These are phyloP conservation scores for Candida easanensis DNA, from an alignment of 805 yeast genomes.

Conservation along the genomic window DNA sequence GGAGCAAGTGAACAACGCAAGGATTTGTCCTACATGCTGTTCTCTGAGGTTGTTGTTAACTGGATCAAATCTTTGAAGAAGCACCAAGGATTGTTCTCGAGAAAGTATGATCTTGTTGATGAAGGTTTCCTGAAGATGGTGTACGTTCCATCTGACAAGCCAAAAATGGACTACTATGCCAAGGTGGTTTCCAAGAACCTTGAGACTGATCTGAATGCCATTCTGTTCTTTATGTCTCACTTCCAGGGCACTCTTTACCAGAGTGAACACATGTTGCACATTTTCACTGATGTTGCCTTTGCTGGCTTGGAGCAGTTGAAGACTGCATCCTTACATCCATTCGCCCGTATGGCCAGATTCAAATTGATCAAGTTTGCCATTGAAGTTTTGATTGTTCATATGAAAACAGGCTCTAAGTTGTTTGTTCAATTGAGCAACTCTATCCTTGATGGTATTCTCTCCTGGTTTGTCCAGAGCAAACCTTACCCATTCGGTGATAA, in stretches of 20 bases:
- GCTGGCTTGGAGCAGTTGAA: slow-evolving; percentile 50
- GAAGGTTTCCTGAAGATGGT: slow-evolving; percentile 79
- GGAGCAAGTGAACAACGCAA: slow-evolving; percentile 33
- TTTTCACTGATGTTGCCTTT: slow-evolving; percentile 60
- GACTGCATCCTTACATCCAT: slow-evolving; percentile 78
- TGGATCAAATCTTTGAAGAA: slow-evolving; percentile 67
- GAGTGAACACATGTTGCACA: slow-evolving; percentile 63
- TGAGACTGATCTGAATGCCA: slow-evolving; percentile 68
- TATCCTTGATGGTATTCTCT: slow-evolving; percentile 63
- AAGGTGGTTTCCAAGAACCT: slow-evolving; percentile 43
- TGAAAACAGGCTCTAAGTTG: slow-evolving; percentile 45
- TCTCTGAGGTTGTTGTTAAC: slow-evolving; percentile 64
- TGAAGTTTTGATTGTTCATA: slow-evolving; percentile 58
- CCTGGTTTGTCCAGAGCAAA: slow-evolving; percentile 70
- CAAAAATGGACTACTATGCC: slow-evolving; percentile 51
- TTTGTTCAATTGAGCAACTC: slow-evolving; percentile 39
- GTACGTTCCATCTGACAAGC: slow-evolving; percentile 79
- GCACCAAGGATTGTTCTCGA: slow-evolving; percentile 63
- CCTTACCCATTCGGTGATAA: slow-evolving; percentile 87
- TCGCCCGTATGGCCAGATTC: slow-evolving; percentile 70
- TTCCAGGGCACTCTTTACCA: slow-evolving; percentile 77
- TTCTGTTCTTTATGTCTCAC: slow-evolving; percentile 66
- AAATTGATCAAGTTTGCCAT: slow-evolving; percentile 69
- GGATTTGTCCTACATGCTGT: slow-evolving; percentile 48
- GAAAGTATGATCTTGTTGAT: slow-evolving; percentile 46